Percentiles rank a stretch among this genome's conserved stretches.
Evolutionary conservation across 768 basidiomycete species (phyloP).

Genomic region (Leucosporidium yakuticum): DNA sequence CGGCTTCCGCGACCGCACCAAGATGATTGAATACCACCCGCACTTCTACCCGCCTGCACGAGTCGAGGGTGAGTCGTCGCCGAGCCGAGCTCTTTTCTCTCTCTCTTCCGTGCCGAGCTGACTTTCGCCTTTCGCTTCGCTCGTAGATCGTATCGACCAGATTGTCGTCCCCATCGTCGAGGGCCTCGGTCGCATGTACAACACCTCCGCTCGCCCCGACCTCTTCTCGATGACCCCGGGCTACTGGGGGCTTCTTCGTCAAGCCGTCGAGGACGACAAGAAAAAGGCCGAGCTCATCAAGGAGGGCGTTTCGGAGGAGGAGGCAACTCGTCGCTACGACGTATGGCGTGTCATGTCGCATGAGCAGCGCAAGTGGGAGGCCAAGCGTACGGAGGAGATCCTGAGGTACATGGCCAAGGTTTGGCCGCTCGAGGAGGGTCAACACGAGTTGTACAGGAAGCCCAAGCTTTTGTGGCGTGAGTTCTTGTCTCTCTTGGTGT

Average conservation of each 20-base stretch:
- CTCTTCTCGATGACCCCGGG: constrained; percentile 21
- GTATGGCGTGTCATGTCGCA: constrained; percentile 4
- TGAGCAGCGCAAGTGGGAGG: constrained; percentile 12
- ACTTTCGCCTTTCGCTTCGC: too few species aligned
- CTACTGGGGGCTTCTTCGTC: constrained; percentile 23
- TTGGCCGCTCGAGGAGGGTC: constrained; percentile 1
- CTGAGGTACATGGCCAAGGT: constrained; percentile 12
- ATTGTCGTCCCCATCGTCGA: constrained; percentile 23
- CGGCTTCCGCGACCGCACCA: constrained; percentile 14
- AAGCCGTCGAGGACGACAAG: constrained; percentile 12
- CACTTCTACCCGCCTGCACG: constrained; percentile 26
- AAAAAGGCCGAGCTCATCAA: neutral
- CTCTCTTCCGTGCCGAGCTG: neutral
- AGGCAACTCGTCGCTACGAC: neutral
- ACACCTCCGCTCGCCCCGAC: constrained; percentile 13
- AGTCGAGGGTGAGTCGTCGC: constrained; percentile 13
- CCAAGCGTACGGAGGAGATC: constrained; percentile 5
- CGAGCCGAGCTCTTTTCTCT: neutral
- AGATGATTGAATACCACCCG: constrained; percentile 7
- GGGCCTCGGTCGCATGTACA: constrained; percentile 2
- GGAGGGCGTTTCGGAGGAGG: neutral
- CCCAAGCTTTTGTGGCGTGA: constrained; percentile 25
- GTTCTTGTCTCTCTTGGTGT: neutral
- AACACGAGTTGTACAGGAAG: neutral
- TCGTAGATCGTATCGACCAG: constrained; percentile 24